Base-by-base conservation (phyloP, 2,329 filamentous ascomycete genomes). In the Arachnopeziza araneosa region DNA sequence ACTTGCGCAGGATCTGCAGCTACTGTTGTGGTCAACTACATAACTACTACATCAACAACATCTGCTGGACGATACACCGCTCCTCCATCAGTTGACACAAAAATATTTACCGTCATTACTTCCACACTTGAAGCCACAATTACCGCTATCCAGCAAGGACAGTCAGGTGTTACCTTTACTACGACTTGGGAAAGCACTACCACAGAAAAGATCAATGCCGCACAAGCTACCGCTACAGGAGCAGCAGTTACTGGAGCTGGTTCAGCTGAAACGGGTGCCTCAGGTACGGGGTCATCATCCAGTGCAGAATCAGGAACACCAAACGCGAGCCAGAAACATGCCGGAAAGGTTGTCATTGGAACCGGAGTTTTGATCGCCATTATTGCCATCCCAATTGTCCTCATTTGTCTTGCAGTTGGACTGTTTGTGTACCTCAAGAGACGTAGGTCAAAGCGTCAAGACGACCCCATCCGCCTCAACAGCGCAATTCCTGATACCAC, bases 131-230 rank as follows among this genome's bases (percentile, higher is more conserved):
- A 63, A 17, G 57, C 56, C 1, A 55, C 50, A 5, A 58, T 64
- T 7, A 62, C 60, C 1, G 60, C 63, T 5, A 52, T 49, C 24
- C 56, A 36, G 5, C 60, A 63, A 52, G 26, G 4, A 30, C 4
- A 5, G 26, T 4, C 26, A 30, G 36, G 10, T 12, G 63, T 61
- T 7, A 66, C 64, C 5, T 4, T 61, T 0, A 63, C 59, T 9
- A 64, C 55, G 36, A 64, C 57, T 3, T 66, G 59, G 44, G 49
- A 57, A 51, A 63, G 58, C 23, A 66, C 62, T 17, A 58, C 56
- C 9, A 66, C 62, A 21, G 62, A 58, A 22, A 59, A 56, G 6
- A 58, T 64, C n/a, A 24, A 24, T 17, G 19, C 9, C 17, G 52
- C 9, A 10, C 21, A 57, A 24, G 49, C 55, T 17, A 26, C 49